Conservation (phyloP, 371 early-diverging fungal species). For the Apophysomyces variabilis region DNA sequence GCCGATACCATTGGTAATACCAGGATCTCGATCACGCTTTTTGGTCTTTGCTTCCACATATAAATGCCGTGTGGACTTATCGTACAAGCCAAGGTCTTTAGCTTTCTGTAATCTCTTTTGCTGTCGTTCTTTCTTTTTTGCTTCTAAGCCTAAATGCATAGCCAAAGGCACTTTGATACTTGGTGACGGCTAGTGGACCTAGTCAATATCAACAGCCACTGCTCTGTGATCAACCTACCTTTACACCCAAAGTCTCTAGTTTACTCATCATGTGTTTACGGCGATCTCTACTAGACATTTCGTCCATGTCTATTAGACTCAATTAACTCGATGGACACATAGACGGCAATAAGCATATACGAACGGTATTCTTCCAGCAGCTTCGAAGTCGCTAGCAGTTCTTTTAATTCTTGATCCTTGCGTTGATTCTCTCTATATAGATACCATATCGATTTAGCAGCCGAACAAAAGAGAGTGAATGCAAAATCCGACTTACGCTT, state of each 20-base stretch:
- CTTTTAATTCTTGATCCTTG: slow-evolving; percentile 45
- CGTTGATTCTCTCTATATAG: slow-evolving; percentile 39
- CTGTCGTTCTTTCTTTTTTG: slow-evolving; percentile 35
- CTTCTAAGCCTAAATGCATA: slow-evolving; percentile 36
- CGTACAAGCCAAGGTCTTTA: slow-evolving; percentile 50
- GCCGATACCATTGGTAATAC: slow-evolving; percentile 51
- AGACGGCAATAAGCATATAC: neutral
- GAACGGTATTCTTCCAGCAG: slow-evolving; percentile 50
- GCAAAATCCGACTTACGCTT: slow-evolving; percentile 28
- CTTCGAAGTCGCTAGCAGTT: slow-evolving; percentile 43
- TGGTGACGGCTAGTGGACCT: neutral
- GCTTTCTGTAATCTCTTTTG: slow-evolving; percentile 46
- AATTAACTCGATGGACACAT: neutral
- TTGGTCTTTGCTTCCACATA: slow-evolving; percentile 43
- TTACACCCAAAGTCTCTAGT: slow-evolving; percentile 44
- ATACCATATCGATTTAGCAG: neutral
- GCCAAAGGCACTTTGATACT: slow-evolving; percentile 30
- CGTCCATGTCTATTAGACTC: slow-evolving; percentile 38
- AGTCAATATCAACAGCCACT: neutral
- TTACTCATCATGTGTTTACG: slow-evolving; percentile 48
- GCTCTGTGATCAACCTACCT: slow-evolving; percentile 25
- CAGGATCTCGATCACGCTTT: slow-evolving; percentile 44
- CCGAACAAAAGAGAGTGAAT: too few relatives aligned
- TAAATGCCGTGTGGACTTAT: slow-evolving; percentile 48
- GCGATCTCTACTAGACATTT: slow-evolving; percentile 52